phyloP scores from a whole-genome alignment of 441 rosid species.

The Biscutella auriculata region DNA sequence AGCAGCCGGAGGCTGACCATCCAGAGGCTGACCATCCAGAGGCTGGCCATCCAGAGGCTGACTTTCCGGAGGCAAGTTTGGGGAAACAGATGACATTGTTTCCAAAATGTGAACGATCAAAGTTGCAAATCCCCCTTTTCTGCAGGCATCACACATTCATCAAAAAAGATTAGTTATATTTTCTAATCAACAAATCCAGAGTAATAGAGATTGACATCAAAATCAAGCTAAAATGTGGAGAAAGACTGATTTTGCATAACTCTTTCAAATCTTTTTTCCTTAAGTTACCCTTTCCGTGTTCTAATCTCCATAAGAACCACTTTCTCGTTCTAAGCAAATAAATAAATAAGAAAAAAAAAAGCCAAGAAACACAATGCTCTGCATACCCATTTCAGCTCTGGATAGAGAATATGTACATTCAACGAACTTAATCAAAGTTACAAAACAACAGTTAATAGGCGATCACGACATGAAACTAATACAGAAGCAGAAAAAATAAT shows the following conservation, averaged over 20 bases:
- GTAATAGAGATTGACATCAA: background rate
- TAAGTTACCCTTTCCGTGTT: background rate
- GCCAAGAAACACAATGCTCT: no score
- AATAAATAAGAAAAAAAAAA: no score
- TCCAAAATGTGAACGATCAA: conserved; percentile 18
- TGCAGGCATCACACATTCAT: conserved; percentile 2
- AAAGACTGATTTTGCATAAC: background rate
- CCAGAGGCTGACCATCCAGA: no score
- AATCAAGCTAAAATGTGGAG: background rate
- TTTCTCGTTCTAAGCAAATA: background rate
- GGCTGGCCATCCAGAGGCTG: no score
- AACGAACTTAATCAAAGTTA: background rate
- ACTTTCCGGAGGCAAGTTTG: no score
- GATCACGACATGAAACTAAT: background rate
- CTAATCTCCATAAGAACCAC: background rate
- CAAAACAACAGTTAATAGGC: background rate
- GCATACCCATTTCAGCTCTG: no score
- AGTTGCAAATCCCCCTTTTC: background rate
- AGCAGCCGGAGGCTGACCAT: conserved; percentile 22
- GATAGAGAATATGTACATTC: background rate
- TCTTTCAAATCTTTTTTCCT: background rate
- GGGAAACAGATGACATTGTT: conserved; percentile 37
- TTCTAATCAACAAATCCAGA: background rate
- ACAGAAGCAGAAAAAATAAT: background rate
- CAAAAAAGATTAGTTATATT: background rate